Evolutionary conservation across 805 yeast species (phyloP).

Genomic region (Nakazawaea holstii): DNA sequence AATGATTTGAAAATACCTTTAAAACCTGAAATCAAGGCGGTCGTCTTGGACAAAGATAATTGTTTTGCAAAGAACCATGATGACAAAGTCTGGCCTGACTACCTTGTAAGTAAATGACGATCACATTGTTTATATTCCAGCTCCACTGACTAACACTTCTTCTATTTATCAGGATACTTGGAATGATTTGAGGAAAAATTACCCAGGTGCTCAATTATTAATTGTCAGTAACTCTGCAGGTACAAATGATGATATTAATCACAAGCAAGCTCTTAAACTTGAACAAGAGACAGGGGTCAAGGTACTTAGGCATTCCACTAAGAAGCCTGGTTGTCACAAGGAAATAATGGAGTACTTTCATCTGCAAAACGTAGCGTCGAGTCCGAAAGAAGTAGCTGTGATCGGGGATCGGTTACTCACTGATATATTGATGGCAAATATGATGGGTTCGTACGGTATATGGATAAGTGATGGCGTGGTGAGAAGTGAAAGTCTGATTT

Average conservation of each 20-base stretch:
- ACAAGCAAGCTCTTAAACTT: slow-evolving; percentile 53
- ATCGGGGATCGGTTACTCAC: slow-evolving; percentile 91
- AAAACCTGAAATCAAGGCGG: slow-evolving; percentile 50
- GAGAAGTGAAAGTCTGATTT: slow-evolving; percentile 43
- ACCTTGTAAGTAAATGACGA: slow-evolving; percentile 28
- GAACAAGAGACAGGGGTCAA: slow-evolving; percentile 64
- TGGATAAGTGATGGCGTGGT: slow-evolving; percentile 83
- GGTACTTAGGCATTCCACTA: slow-evolving; percentile 65
- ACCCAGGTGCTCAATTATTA: slow-evolving; percentile 59
- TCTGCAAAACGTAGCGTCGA: slow-evolving; percentile 35
- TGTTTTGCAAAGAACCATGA: slow-evolving; percentile 86
- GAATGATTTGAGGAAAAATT: slow-evolving; percentile 44
- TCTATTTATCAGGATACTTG: slow-evolving; percentile 42
- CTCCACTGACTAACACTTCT: neutral
- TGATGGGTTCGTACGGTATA: slow-evolving; percentile 81
- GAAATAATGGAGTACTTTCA: slow-evolving; percentile 63
- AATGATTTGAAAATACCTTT: slow-evolving; percentile 17
- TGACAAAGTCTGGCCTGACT: slow-evolving; percentile 75
- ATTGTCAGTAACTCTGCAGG: slow-evolving; percentile 95
- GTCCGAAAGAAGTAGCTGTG: slow-evolving; percentile 67
- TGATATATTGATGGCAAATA: slow-evolving; percentile 88
- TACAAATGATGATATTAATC: slow-evolving; percentile 62
- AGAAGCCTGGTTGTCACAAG: slow-evolving; percentile 75
- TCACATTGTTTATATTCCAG: neutral
- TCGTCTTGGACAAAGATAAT: slow-evolving; percentile 91